Percentiles rank a stretch among this genome's conserved stretches.
Evolutionary conservation across 192 early-diverging fungal genomes (phyloP).

Genomic region (Entophlyctis luteolus): DNA sequence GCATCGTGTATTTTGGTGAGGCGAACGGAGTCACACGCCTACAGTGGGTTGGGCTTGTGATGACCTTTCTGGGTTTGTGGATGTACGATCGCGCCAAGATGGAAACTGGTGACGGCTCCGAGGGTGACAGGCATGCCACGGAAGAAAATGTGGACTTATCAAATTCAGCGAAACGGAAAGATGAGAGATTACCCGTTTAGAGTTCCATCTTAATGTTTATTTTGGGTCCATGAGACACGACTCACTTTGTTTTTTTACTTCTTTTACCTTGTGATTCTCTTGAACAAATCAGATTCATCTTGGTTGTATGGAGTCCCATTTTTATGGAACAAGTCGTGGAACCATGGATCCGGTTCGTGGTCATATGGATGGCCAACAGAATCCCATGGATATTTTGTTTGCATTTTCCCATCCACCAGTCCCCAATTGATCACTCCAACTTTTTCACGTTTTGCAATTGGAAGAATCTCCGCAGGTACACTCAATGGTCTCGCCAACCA

Average conservation of each 20-base stretch:
- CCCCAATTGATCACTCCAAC: constrained; percentile 17
- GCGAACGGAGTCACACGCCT: constrained; percentile 46
- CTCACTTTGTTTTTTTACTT: too few species aligned
- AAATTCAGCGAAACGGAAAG: too few species aligned
- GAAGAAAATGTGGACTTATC: background rate
- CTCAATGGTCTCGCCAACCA: background rate
- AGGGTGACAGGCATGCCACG: constrained; percentile 4
- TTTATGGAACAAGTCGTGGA: background rate
- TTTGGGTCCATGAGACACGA: too few species aligned
- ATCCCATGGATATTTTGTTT: constrained; percentile 5
- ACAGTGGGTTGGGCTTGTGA: constrained; percentile 69
- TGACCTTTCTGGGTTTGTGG: constrained; percentile 81
- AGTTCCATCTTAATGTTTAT: too few species aligned
- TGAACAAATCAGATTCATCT: too few species aligned
- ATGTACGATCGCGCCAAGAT: constrained; percentile 79
- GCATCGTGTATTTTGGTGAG: constrained; percentile 81
- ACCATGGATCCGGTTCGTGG: constrained; percentile 3
- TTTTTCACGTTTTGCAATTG: background rate
- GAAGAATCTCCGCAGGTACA: background rate
- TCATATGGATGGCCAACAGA: background rate
- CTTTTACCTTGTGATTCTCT: too few species aligned
- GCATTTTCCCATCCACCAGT: background rate
- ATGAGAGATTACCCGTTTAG: too few species aligned
- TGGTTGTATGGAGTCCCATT: constrained; percentile 1
- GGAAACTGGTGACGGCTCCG: constrained; percentile 48